Conservation (phyloP, 2,329 filamentous ascomycete genomes). For the Ceratocystiopsis brevicomis region DNA sequence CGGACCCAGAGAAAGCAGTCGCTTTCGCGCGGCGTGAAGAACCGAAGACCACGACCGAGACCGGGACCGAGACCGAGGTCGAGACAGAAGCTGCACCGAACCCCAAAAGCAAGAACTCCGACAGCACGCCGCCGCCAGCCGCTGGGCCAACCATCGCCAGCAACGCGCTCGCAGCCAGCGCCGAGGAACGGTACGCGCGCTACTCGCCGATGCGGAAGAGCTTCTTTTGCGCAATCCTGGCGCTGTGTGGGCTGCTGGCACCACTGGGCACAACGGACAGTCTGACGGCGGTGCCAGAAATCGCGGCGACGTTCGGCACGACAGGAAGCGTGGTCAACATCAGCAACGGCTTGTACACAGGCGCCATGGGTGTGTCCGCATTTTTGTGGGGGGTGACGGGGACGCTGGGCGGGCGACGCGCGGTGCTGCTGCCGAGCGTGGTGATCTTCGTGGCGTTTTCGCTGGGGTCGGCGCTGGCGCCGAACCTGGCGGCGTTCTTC, state of each 20-base stretch:
- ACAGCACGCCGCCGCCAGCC: too few relatives aligned
- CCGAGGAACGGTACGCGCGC: constrained; percentile 3
- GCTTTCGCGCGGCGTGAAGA: background rate
- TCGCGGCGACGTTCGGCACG: constrained; percentile 2
- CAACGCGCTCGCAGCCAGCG: background rate
- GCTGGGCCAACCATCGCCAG: background rate
- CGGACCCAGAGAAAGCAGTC: too few relatives aligned
- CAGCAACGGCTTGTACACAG: constrained; percentile 5
- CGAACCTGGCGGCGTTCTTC: constrained; percentile 45
- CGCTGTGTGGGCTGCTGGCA: background rate
- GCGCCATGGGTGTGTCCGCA: constrained; percentile 3
- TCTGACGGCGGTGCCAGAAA: constrained; percentile 2
- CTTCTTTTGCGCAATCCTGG: constrained; percentile 1
- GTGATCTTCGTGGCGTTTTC: constrained; percentile 37
- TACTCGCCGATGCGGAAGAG: constrained; percentile 1
- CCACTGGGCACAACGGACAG: constrained; percentile 2
- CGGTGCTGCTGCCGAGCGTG: constrained; percentile 13
- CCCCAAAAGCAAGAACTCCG: background rate
- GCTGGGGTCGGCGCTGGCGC: constrained; percentile 46
- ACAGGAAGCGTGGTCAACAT: constrained; percentile 2
- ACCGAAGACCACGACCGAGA: background rate
- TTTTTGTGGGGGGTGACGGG: constrained; percentile 3
- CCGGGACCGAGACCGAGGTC: background rate
- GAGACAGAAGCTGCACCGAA: background rate
- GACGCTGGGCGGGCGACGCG: constrained; percentile 2